Evolutionary conservation across 106 monocot species (phyloP), one percentile per base, ranked within the genome.

Genomic region (Acorus calamus): DNA sequence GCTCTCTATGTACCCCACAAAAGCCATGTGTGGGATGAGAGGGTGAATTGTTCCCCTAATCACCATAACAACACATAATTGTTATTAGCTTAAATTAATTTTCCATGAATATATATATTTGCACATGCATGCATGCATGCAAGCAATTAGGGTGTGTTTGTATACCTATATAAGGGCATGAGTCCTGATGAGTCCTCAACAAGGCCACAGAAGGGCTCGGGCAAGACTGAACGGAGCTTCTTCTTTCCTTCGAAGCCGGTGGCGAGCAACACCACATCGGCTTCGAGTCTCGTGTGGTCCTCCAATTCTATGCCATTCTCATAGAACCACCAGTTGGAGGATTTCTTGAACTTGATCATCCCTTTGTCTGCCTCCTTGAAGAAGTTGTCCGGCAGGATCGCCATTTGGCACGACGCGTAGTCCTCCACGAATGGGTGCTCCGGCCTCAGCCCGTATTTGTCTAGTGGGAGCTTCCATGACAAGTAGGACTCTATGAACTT

Each of bases 1-100:
- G 55, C 93, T 94, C 78, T 94, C 93, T 4, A 89, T 79, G 79
- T 84, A 94, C 11, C 89, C 89, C 12, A 89, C 78, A 53, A 89
- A 86, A 2, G 93, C 89, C 86, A 89, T 86, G 70, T 81, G 75
- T 4, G 93, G 89, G 6, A 89, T 89, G 52, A 69, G 47, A 5
- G 93, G 93, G 55, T 89, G 83, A 11, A 94, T 81, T 1, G 81
- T 84, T 3, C 86, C 89, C 68, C 89, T 86, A 65, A 28, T 28
- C 28, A 28, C 28, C 28, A 28, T 28, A 28, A 28, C n/a, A n/a
- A n/a, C 28, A 28, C 28, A 28, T 28, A 28, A 28, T 28, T 28
- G 1, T 28, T 28, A 28, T 28, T 28, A 28, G 28, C 28, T 28
- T 28, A 28, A 28, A 28, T n/a, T n/a, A n/a, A n/a, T 28, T 28